Percentiles rank a stretch among this genome's conserved stretches.
Evolutionary conservation across 148 eudicot species (phyloP).

Genomic region (Beta vulgaris): DNA sequence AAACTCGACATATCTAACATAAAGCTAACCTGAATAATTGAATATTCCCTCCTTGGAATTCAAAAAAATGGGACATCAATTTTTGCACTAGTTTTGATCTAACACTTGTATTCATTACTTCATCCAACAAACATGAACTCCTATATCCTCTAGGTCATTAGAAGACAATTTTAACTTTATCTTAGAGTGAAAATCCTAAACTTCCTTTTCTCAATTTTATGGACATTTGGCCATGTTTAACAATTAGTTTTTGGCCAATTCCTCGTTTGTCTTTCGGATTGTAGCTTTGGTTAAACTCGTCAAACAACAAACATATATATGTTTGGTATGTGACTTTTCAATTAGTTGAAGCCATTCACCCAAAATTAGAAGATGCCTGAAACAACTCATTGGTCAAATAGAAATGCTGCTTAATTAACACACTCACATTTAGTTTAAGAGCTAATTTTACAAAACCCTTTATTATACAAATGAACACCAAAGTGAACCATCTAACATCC

Average conservation of each 20-base stretch:
- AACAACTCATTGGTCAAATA: background rate
- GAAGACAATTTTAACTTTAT: background rate
- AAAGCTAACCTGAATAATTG: background rate
- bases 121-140: no score
- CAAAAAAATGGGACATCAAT: background rate
- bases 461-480: no score
- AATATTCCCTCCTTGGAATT: background rate
- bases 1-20: background rate
- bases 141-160: no score
- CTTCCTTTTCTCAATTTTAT: background rate
- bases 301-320: background rate
- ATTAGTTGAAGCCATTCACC: background rate
- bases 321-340: background rate
- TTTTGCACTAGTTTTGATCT: no score
- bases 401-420: background rate
- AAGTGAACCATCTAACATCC: background rate
- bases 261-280: no score
- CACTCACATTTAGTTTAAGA: background rate
- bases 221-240: background rate
- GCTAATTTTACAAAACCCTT: background rate
- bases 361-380: background rate
- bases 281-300: no score
- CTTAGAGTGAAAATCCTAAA: no score
- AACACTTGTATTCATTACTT: no score
- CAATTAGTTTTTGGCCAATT: background rate